These are phyloP conservation scores for Dendryphion nanum DNA, from an alignment of 2,329 filamentous ascomycete species.

Conservation along the genomic window DNA sequence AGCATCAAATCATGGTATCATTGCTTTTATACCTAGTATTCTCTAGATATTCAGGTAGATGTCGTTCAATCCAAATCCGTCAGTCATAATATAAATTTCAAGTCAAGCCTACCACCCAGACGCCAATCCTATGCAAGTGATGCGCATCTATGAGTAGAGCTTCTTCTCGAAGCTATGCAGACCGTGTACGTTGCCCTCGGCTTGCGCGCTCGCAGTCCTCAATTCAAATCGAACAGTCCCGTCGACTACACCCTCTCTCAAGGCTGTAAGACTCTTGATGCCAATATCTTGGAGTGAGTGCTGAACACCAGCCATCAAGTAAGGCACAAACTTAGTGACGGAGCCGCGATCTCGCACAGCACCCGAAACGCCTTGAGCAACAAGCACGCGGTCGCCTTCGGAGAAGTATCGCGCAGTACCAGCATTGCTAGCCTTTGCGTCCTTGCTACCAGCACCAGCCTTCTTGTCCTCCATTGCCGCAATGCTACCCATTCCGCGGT, in stretches of 20 bases:
- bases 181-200: conserved; percentile 92
- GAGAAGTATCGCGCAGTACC: conserved; percentile 98
- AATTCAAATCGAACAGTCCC: conserved; percentile 89
- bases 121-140: conserved; percentile 30
- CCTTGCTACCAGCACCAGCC: conserved; percentile 70
- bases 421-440: conserved; percentile 74
- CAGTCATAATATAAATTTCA: conserved; percentile 22
- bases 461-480: conserved; percentile 99
- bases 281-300: conserved; percentile 97
- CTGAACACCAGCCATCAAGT: conserved; percentile 92
- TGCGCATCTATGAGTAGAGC: conserved; percentile 74
- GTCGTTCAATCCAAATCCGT: conserved; percentile 18
- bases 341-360: conserved; percentile 79
- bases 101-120: conserved; percentile 17
- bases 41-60: too few relatives aligned
- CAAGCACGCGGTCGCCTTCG: conserved; percentile 89
- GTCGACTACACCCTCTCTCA: conserved; percentile 71
- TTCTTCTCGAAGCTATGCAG: conserved; percentile 99
- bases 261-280: conserved; percentile 71
- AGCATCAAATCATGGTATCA: conserved; percentile 25
- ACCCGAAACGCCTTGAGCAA: conserved; percentile 94
- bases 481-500: conserved; percentile 98
- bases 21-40: conserved; percentile 38
- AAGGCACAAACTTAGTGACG: conserved; percentile 92
- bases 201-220: conserved; percentile 87